Evolutionary conservation across 352 stramenopile species (phyloP), one percentile per base, ranked within the genome.

Genomic region (Phytophthora aleatoria): DNA sequence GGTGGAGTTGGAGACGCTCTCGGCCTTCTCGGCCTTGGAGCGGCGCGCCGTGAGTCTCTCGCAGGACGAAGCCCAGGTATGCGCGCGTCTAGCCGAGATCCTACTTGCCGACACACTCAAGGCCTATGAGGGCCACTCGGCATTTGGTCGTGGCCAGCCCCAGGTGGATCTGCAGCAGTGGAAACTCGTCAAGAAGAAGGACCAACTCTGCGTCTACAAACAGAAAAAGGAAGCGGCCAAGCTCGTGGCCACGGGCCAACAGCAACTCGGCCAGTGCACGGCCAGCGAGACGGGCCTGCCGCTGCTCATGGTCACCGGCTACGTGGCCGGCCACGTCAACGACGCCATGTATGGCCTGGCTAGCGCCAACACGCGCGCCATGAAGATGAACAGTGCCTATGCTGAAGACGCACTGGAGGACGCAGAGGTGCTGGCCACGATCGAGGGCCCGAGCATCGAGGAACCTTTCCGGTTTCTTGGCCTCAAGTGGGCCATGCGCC

Each of bases 151-250:
- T 67, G 50, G 42, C 16, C 5, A 53, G 55, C 35, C 57, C 49
- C 59, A 73, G 12, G 69, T 81, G 36, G 67, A 89, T 45, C 63
- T 71, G 35, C 80, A 73, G 28, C 71, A 80, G 31, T 92, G 83
- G 83, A 92, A 92, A 64, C 43, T 76, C 47, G 44, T 92, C 26
- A 89, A 86, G 72, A 79, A 77, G 44, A 79, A 77, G 39, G 83
- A 92, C 60, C 75, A 89, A 35, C 64, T 92, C 2, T 58, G 57
- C 0, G 76, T 73, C 5, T 82, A 79, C 69, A 92, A 90, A 62
- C 79, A 89, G 41, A 75, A 71, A 10, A 58, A 61, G 9, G 57
- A 74, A 5, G 50, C 41, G 0, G 51, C 30, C 24, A 48, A 42
- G 27, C 47, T 35, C 20, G 13, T 36, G 48, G 42, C 65, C 26